Base-by-base conservation (phyloP, 2,329 filamentous ascomycete genomes). In the Cladosporium sp. region DNA sequence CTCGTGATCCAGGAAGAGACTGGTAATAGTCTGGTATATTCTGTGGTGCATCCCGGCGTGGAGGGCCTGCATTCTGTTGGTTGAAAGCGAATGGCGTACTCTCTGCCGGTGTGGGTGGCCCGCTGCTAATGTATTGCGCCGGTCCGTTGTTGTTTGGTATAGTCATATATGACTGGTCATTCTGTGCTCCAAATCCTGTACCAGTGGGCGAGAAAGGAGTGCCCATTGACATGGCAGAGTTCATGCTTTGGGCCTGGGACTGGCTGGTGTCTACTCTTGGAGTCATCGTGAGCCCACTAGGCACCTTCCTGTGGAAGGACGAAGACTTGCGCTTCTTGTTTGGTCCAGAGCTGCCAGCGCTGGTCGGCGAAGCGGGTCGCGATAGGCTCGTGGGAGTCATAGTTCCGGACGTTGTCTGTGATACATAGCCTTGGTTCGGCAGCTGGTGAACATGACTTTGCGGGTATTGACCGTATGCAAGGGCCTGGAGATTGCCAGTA, bases 241-340 rank as follows among this genome's bases (percentile, higher is more conserved):
- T 65, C 58, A 70, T 62, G 22, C 60, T 64, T 22, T 67, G 65
- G 4, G 64, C 64, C 15, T 68, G 66, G 12, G 66, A 61, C 57
- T 71, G 68, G 45, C 64, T 72, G 11, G 84, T 86, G 65, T 94
- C 89, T 37, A 94, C 78, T 58, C 85, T 85, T 25, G 69, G 69
- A 1, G 92, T 96, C 92, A 96, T 96, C 7, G 87, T 83, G 65
- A 96, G 75, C 15, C 84, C 86, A 17, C 83, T 85, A 0, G 90
- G 89, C 14, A 95, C 77, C 71, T 90, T 90, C 36, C 78, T 74
- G 51, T 73, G 73, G 43, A 65, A 72, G 14, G 60, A 65, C 15
- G 69, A 74, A 54, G 65, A 86, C 73, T 96, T 96, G 63, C 92
- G 84, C 75, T 92, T 92, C 79, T 95, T 96, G 43, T 84, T 82